Conservation (phyloP, 2,329 filamentous ascomycete genomes). For the Fusarium marasasianum region DNA sequence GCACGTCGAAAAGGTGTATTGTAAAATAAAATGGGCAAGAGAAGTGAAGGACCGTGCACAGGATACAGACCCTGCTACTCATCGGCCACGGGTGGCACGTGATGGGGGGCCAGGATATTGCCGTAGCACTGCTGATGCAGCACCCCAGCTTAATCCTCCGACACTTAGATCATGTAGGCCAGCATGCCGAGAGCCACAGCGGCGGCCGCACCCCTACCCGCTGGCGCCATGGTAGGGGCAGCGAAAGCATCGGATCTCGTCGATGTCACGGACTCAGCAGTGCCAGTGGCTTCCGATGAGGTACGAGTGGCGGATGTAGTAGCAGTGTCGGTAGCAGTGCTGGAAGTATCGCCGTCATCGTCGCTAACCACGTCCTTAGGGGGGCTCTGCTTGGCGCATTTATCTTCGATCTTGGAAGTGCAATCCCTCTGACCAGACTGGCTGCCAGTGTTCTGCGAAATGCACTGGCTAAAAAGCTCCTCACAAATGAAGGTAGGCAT, state of each 20-base stretch:
- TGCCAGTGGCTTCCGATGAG: slow-evolving; percentile 27
- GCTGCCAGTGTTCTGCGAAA: slow-evolving; percentile 52
- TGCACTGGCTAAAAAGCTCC: slow-evolving; percentile 60
- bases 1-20: slow-evolving; percentile 45
- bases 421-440: slow-evolving; percentile 58
- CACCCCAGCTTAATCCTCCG: slow-evolving; percentile 26
- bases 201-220: slow-evolving; percentile 56
- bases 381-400: slow-evolving; percentile 55
- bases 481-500: slow-evolving; percentile 64
- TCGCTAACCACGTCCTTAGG: slow-evolving; percentile 46
- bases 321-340: slow-evolving; percentile 38
- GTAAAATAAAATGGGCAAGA: slow-evolving; percentile 46
- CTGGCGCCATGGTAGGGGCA: slow-evolving; percentile 54
- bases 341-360: slow-evolving; percentile 36
- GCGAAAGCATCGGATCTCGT: slow-evolving; percentile 49
- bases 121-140: slow-evolving; percentile 31
- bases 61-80: slow-evolving; percentile 13
- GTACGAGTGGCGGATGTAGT: slow-evolving; percentile 36
- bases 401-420: slow-evolving; percentile 55
- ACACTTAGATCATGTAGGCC: slow-evolving; percentile 59
- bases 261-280: slow-evolving; percentile 44
- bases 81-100: slow-evolving; percentile 22
- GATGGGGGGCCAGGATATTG: slow-evolving; percentile 25
- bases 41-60: slow-evolving; percentile 42
- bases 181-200: slow-evolving; percentile 62